Evolutionary conservation across 495 filamentous ascomycete genomes (phyloP).

Genomic region (Penicillium samsonianum): DNA sequence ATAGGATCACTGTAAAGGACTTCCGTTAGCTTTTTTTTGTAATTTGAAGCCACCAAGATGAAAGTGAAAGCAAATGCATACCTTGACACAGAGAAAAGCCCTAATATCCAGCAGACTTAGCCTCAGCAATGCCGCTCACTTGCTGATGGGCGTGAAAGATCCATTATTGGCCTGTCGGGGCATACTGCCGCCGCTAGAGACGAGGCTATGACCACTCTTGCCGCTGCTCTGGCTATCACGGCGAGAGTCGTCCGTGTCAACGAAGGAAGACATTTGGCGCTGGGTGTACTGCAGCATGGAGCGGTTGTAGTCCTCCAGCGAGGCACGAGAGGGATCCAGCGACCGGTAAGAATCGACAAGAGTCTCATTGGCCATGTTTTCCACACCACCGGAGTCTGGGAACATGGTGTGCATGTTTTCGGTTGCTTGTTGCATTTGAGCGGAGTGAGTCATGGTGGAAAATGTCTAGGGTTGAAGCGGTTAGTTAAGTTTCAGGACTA

Average conservation of each 20-base stretch:
- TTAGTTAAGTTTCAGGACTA: neutral
- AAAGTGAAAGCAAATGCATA: neutral
- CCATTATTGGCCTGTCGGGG: constrained; percentile 26
- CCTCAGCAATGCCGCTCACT: constrained; percentile 5
- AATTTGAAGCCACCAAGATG: too few species aligned
- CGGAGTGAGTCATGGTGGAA: constrained; percentile 28
- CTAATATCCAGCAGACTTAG: constrained; percentile 23
- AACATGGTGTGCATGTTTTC: constrained; percentile 25
- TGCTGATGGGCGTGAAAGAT: constrained; percentile 15
- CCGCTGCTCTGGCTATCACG: constrained; percentile 35
- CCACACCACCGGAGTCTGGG: constrained; percentile 22
- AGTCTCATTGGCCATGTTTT: constrained; percentile 20
- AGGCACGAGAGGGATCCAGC: constrained; percentile 29
- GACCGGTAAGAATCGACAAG: constrained; percentile 26
- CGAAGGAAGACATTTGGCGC: constrained; percentile 44
- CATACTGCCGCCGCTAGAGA: constrained; percentile 22
- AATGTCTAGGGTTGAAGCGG: constrained; percentile 6
- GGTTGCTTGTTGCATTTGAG: constrained; percentile 26
- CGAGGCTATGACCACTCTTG: constrained; percentile 34
- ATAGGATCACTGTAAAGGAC: neutral
- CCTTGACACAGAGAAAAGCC: neutral
- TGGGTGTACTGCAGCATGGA: constrained; percentile 51
- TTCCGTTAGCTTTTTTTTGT: neutral
- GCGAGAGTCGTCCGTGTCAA: constrained; percentile 32
- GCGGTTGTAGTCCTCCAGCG: constrained; percentile 49